Conservation (phyloP, 768 basidiomycete genomes). For the Psilocybe cyanescens region DNA sequence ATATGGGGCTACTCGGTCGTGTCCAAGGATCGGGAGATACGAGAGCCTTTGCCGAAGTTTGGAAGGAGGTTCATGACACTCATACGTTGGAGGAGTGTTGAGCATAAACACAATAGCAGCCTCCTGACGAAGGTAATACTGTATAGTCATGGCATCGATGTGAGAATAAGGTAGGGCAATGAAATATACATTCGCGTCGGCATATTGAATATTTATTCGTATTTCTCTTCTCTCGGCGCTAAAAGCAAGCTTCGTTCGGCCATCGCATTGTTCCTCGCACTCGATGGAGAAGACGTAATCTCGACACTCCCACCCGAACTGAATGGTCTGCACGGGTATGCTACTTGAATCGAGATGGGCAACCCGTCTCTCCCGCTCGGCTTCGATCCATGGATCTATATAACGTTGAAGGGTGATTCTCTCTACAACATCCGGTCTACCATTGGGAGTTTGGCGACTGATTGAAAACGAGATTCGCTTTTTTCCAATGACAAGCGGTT, state of each 20-base stretch:
- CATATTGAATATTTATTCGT: constrained; percentile 35
- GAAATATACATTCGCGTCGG: constrained; percentile 26
- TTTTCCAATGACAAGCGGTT: constrained; percentile 31
- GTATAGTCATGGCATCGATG: constrained; percentile 41
- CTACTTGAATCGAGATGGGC: constrained; percentile 29
- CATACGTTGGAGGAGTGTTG: constrained; percentile 33
- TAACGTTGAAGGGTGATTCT: constrained; percentile 42
- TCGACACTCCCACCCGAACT: constrained; percentile 69
- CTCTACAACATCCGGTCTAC: constrained; percentile 39
- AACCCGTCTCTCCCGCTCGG: constrained; percentile 36
- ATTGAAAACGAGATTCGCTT: constrained; percentile 34
- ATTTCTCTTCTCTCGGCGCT: constrained; percentile 51
- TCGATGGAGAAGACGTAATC: constrained; percentile 61
- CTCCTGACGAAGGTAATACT: constrained; percentile 32
- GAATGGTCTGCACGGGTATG: constrained; percentile 42
- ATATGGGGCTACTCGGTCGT: constrained; percentile 51
- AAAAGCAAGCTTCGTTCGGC: constrained; percentile 37
- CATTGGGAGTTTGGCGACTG: constrained; percentile 28
- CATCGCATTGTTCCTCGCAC: constrained; percentile 44
- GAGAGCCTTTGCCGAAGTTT: constrained; percentile 38
- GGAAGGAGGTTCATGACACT: constrained; percentile 6
- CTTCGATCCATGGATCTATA: constrained; percentile 39
- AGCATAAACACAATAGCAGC: constrained; percentile 48
- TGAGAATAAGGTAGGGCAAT: constrained; percentile 50
- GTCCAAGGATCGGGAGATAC: constrained; percentile 42